These are phyloP conservation scores for Phytophthora boehmeriae DNA, from an alignment of 352 stramenopile genomes.

Conservation along the genomic window DNA sequence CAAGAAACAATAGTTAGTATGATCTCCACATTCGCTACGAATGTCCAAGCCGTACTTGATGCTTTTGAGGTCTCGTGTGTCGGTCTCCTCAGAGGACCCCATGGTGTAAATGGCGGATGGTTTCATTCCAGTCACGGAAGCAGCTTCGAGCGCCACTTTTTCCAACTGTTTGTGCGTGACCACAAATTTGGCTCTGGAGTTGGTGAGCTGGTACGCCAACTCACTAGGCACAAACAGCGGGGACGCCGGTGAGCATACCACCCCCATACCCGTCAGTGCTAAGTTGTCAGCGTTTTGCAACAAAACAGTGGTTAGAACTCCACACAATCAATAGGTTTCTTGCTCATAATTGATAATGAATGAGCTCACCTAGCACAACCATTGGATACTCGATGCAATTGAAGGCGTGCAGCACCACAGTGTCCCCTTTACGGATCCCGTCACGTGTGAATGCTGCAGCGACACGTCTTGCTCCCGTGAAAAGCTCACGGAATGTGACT, in stretches of 20 bases:
- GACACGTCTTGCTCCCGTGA: constrained; percentile 33
- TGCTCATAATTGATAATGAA: background rate
- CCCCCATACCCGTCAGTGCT: constrained; percentile 50
- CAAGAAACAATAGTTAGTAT: constrained; percentile 1
- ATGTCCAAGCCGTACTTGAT: constrained; percentile 38
- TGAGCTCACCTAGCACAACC: constrained; percentile 49
- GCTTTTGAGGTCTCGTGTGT: constrained; percentile 28
- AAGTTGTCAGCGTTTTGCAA: constrained; percentile 7
- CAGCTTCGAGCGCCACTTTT: constrained; percentile 33
- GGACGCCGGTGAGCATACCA: constrained; percentile 52
- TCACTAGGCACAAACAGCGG: constrained; percentile 47
- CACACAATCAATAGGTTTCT: background rate
- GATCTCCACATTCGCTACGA: background rate
- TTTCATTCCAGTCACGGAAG: constrained; percentile 28
- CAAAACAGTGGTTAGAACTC: background rate
- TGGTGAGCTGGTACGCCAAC: constrained; percentile 42
- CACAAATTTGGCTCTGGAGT: constrained; percentile 46
- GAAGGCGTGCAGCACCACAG: constrained; percentile 57
- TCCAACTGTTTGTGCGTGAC: constrained; percentile 48
- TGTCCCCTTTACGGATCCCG: constrained; percentile 51
- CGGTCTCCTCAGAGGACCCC: constrained; percentile 16
- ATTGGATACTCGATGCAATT: constrained; percentile 72
- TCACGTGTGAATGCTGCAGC: constrained; percentile 41
- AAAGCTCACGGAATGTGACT: constrained; percentile 49
- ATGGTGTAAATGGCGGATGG: constrained; percentile 47